Evolutionary conservation across 2,329 filamentous ascomycete species (phyloP).

Genomic region (Ustulina deusta): DNA sequence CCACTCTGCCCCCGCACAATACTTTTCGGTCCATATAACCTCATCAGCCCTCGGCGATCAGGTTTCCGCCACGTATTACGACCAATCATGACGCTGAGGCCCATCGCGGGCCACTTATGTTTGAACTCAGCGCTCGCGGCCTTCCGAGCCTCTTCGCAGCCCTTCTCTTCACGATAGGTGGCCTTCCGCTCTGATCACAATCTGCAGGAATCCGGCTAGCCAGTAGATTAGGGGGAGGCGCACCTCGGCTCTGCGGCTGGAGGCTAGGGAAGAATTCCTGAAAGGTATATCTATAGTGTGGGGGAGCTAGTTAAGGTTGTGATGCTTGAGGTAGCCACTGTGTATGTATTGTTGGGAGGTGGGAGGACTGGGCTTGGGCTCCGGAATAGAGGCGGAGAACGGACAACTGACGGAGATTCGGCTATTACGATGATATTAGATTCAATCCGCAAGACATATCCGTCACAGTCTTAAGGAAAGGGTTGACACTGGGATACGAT

Average conservation of each 20-base stretch:
- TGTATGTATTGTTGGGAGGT: not conserved
- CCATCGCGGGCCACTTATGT: conserved; percentile 36
- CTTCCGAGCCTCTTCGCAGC: conserved; percentile 15
- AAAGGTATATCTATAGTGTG: not conserved
- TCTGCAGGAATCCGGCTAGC: conserved; percentile 14
- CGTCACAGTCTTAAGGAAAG: too few species aligned
- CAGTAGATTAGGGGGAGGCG: conserved; percentile 31
- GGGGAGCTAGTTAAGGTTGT: not conserved
- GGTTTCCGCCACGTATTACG: conserved; percentile 25
- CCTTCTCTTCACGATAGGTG: conserved; percentile 24
- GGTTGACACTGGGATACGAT: too few species aligned
- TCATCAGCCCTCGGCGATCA: conserved; percentile 9
- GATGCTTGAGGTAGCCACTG: too few species aligned
- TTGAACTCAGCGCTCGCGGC: conserved; percentile 36
- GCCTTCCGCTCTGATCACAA: conserved; percentile 41
- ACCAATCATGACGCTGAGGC: conserved; percentile 2
- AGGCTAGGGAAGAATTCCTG: not conserved
- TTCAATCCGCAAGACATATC: too few species aligned
- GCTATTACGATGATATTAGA: too few species aligned
- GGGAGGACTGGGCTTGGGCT: too few species aligned
- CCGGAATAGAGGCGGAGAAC: too few species aligned
- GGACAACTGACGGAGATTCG: too few species aligned
- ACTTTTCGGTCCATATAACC: conserved; percentile 6
- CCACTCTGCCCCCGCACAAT: not conserved
- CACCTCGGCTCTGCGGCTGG: not conserved